Conservation (phyloP, 768 basidiomycete species). For the Termitomyces titanicus region DNA sequence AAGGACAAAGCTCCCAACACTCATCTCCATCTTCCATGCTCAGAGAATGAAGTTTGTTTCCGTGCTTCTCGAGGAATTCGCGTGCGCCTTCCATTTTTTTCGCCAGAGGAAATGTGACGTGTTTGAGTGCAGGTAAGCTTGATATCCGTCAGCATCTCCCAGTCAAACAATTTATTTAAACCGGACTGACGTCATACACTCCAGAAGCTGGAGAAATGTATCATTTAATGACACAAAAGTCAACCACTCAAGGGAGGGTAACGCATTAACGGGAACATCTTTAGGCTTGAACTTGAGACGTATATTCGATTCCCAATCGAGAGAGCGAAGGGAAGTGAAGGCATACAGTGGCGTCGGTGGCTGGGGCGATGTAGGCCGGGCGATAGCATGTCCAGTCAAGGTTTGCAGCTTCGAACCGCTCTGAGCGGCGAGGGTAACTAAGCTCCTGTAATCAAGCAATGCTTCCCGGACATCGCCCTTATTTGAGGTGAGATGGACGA, state of each 20-base stretch:
- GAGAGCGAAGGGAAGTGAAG: background rate
- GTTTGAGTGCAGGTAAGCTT: background rate
- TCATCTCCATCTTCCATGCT: background rate
- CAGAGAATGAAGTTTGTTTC: background rate
- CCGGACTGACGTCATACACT: conserved; percentile 2
- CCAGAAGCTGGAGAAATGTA: background rate
- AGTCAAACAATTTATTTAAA: background rate
- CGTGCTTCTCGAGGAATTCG: background rate
- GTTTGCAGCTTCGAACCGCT: conserved; percentile 3
- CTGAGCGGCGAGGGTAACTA: background rate
- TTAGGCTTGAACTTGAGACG: background rate
- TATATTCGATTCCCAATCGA: conserved; percentile 1
- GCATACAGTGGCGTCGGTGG: background rate
- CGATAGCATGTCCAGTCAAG: background rate
- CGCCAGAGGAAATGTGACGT: background rate
- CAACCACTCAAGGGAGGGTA: background rate
- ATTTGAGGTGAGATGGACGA: background rate
- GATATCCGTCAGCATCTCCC: background rate
- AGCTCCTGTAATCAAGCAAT: background rate
- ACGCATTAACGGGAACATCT: background rate
- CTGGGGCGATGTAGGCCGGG: background rate
- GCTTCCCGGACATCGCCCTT: background rate
- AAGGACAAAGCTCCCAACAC: conserved; percentile 3
- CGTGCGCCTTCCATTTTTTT: background rate
- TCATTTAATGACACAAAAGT: background rate